phyloP scores from a whole-genome alignment of 1,139 yeast species.

The Pichia norvegensis region DNA sequence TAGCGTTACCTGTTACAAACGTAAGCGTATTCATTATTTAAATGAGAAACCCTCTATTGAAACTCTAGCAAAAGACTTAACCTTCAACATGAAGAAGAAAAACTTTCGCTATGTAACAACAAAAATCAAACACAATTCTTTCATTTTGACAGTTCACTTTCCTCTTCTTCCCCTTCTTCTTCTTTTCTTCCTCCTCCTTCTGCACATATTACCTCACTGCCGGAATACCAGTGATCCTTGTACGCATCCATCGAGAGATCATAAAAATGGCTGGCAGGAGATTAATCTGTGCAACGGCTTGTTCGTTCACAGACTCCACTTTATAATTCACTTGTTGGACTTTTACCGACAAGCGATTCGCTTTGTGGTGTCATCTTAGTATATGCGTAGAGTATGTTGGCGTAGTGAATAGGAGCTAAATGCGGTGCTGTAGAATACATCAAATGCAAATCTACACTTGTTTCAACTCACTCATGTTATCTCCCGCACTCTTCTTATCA shows the following conservation, averaged over 20 bases:
- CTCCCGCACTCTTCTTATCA: background rate
- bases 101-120: too few relatives aligned
- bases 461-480: background rate
- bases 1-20: slow-evolving; percentile 77
- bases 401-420: too few relatives aligned
- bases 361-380: slow-evolving; percentile 26
- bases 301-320: slow-evolving; percentile 15
- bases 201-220: slow-evolving; percentile 25
- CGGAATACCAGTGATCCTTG: slow-evolving; percentile 30
- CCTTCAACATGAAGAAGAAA: background rate
- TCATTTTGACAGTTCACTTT: background rate
- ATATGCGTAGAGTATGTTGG: too few relatives aligned
- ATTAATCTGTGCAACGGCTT: slow-evolving; percentile 7
- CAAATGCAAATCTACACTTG: too few relatives aligned
- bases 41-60: slow-evolving; percentile 1
- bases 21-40: slow-evolving; percentile 27
- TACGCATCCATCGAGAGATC: slow-evolving; percentile 25
- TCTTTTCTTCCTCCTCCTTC: slow-evolving; percentile 8
- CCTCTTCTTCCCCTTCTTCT: background rate
- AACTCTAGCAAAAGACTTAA: too few relatives aligned
- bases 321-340: slow-evolving; percentile 19
- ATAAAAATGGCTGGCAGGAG: slow-evolving; percentile 32
- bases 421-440: too few relatives aligned
- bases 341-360: slow-evolving; percentile 21
- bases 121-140: too few relatives aligned